Conservation (phyloP, 805 yeast species). For the Tetrapisispora taiwanensis region DNA sequence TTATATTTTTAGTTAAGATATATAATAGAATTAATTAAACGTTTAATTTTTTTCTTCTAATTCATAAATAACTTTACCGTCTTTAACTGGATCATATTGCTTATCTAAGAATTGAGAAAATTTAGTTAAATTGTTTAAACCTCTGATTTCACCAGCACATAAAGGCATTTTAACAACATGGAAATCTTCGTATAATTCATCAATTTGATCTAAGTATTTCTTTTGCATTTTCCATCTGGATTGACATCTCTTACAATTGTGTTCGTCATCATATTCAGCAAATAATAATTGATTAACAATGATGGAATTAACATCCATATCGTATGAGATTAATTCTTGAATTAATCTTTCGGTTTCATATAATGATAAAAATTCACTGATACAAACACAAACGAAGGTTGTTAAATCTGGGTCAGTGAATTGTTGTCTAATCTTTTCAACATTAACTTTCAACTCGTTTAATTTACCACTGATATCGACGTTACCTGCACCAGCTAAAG, state of each 20-base stretch:
- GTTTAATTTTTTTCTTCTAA: conserved; percentile 24
- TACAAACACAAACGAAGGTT: conserved; percentile 93
- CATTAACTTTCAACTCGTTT: conserved; percentile 69
- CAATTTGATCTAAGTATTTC: conserved; percentile 91
- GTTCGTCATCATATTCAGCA: conserved; percentile 63
- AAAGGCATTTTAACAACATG: conserved; percentile 93
- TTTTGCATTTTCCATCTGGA: conserved; percentile 93
- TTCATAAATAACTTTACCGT: conserved; percentile 32
- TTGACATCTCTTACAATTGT: conserved; percentile 77
- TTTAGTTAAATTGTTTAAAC: conserved; percentile 70
- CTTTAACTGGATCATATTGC: conserved; percentile 64
- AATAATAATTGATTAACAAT: conserved; percentile 89
- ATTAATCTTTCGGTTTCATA: conserved; percentile 97
- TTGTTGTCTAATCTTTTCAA: conserved; percentile 83
- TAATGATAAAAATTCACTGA: conserved; percentile 88
- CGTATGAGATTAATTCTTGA: conserved; percentile 88
- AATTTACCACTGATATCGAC: conserved; percentile 48
- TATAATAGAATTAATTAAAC: neutral
- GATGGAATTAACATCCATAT: conserved; percentile 94
- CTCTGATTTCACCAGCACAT: conserved; percentile 91
- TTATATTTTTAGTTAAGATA: neutral
- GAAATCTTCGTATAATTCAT: conserved; percentile 92
- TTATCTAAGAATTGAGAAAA: conserved; percentile 73
- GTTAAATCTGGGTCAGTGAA: conserved; percentile 94
- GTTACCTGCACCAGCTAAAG: conserved; percentile 59